Percentiles rank a stretch among this genome's conserved stretches.
Evolutionary conservation across 2,329 filamentous ascomycete genomes (phyloP).

Genomic region (Phaeosphaeria sp.): DNA sequence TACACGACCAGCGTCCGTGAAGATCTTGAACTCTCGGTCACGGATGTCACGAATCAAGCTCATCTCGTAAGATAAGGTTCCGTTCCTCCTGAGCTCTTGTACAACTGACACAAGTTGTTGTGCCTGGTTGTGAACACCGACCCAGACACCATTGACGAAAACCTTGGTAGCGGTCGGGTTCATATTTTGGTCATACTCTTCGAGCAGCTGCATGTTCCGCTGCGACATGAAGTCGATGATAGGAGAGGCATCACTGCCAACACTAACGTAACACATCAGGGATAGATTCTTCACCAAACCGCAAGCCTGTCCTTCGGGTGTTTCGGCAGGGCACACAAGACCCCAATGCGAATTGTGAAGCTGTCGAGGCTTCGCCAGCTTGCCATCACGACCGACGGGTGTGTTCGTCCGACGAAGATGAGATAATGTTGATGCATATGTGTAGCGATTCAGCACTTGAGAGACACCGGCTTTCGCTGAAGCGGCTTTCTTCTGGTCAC

Average conservation of each 20-base stretch:
- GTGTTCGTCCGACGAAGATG: conserved; percentile 98
- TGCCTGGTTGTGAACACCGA: conserved; percentile 90
- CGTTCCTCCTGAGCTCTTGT: conserved; percentile 76
- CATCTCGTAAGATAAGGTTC: conserved; percentile 88
- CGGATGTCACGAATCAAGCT: conserved; percentile 95
- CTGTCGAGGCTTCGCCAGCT: conserved; percentile 96
- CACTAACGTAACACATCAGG: conserved; percentile 97
- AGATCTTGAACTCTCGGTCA: conserved; percentile 97
- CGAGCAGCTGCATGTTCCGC: conserved; percentile 92
- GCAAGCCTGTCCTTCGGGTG: conserved; percentile 97
- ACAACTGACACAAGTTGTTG: conserved; percentile 83
- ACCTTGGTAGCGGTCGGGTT: conserved; percentile 96
- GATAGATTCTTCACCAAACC: conserved; percentile 97
- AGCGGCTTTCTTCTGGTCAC: conserved; percentile 97
- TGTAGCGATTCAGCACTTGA: conserved; percentile 97
- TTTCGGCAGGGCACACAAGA: conserved; percentile 94
- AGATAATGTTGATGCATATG: conserved; percentile 93
- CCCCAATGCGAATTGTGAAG: conserved; percentile 99
- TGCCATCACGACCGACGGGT: conserved; percentile 95
- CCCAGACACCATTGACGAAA: conserved; percentile 98
- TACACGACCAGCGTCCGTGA: conserved; percentile 94
- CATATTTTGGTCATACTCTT: conserved; percentile 74
- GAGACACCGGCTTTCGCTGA: conserved; percentile 96
- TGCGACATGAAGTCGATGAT: conserved; percentile 96
- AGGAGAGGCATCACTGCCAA: conserved; percentile 88